Evolutionary conservation across 352 stramenopile species (phyloP).

Genomic region (Peronospora destructor): DNA sequence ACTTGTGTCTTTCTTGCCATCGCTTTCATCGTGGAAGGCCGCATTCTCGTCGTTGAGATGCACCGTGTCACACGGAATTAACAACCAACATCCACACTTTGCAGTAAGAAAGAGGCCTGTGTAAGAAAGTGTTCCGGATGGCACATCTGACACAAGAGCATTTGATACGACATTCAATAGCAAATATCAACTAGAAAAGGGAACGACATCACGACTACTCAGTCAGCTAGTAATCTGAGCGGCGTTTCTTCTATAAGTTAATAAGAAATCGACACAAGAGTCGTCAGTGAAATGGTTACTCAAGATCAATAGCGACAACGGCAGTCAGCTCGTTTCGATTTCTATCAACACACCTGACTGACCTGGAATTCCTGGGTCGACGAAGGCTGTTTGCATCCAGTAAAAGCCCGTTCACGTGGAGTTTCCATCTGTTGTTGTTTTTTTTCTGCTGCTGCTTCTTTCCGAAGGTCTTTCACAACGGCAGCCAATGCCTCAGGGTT

Average conservation of each 20-base stretch:
- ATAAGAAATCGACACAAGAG: slow-evolving; percentile 1
- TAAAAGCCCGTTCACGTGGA: slow-evolving; percentile 30
- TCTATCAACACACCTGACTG: slow-evolving; percentile 55
- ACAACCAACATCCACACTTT: slow-evolving; percentile 1
- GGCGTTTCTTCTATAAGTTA: slow-evolving; percentile 47
- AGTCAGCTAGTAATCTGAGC: slow-evolving; percentile 41
- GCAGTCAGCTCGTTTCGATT: slow-evolving; percentile 15
- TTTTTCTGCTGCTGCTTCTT: slow-evolving; percentile 37
- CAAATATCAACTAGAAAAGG: slow-evolving; percentile 23
- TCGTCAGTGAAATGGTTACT: slow-evolving; percentile 2
- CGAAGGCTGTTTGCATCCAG: slow-evolving; percentile 43
- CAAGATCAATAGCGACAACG: not conserved
- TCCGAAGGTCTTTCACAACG: slow-evolving; percentile 87
- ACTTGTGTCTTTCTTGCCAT: slow-evolving; percentile 43
- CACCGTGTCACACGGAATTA: slow-evolving; percentile 42
- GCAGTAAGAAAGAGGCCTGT: slow-evolving; percentile 1
- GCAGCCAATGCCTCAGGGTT: slow-evolving; percentile 85
- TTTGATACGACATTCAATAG: slow-evolving; percentile 12
- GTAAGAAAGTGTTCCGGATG: slow-evolving; percentile 4
- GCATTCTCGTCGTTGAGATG: slow-evolving; percentile 57
- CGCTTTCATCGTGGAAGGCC: slow-evolving; percentile 36
- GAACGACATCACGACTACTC: slow-evolving; percentile 16
- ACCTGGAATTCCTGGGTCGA: slow-evolving; percentile 48
- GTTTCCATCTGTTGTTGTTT: slow-evolving; percentile 10
- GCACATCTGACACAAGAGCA: not conserved